Evolutionary conservation across 2,329 filamentous ascomycete genomes (phyloP), one percentile per base, ranked within the genome.

Genomic region (Botrytis hyacinthi): DNA sequence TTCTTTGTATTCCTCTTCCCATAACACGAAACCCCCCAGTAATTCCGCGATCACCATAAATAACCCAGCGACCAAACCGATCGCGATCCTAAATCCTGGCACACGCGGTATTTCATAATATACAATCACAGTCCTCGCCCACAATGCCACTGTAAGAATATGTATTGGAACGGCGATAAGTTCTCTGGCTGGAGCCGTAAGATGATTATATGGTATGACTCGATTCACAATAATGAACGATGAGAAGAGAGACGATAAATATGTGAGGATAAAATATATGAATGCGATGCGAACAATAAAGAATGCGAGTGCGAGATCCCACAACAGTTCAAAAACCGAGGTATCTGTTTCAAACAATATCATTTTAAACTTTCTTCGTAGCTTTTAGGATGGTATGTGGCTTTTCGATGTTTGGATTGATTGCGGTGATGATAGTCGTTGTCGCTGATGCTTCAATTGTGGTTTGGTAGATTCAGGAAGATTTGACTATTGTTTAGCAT

Each of bases 271-370:
- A 69, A 81, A 80, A 73, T 83, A 82, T 68, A 78, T 73, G 63
- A 80, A 76, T 40, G 79, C 79, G 60, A 82, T 77, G 69, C 80
- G 78, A 68, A 82, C 54, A 76, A 82, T 76, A 77, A 82, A 83
- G 72, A 82, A 78, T 51, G 79, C 78, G 20, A 84, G 78, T 59
- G 81, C 80, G 29, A 83, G 75, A 76, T 83, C 80, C 82, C 82
- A 83, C 71, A 83, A 78, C 68, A 83, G 69, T 57, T 83, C 81
- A 70, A 83, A 79, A 48, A 82, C 79, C 9, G 81, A 80, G 71
- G 82, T 79, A 32, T 78, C 79, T 9, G 81, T 81, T 61, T 81
- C 77, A 71, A 82, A 81, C 59, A 81, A 73, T 63, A 78, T 74
- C 72, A 75, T 76, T 3, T 18, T 35, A 20, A 14, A 4, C 14